These are phyloP conservation scores for Vigna trinervia DNA, from an alignment of 306 rosid genomes.

Conservation along the genomic window DNA sequence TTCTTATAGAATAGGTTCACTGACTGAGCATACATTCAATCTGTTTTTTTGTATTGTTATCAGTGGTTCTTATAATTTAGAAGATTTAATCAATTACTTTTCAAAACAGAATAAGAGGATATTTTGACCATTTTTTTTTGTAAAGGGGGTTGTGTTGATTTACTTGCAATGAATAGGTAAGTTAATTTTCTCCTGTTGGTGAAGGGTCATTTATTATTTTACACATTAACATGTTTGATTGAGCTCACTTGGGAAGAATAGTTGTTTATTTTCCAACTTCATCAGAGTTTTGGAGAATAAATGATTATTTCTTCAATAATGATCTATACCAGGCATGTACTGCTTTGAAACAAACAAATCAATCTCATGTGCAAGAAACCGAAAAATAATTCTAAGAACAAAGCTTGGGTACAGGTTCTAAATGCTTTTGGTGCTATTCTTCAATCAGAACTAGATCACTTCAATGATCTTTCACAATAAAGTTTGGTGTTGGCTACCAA, in stretches of 20 bases:
- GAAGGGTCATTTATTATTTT: neutral
- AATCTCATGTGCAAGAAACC: neutral
- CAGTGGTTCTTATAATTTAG: conserved; percentile 11
- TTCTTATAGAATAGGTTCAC: conserved; percentile 5
- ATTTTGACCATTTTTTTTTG: neutral
- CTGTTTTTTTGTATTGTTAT: conserved; percentile 11
- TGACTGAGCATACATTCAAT: conserved; percentile 23
- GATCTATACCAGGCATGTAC: neutral
- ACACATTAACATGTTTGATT: neutral
- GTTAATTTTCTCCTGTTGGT: conserved; percentile 1
- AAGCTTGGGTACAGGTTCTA: neutral
- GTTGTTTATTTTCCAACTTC: neutral
- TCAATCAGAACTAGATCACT: neutral
- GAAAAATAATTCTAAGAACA: neutral
- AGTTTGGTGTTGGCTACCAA: neutral
- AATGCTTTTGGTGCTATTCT: neutral
- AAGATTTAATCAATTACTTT: neutral
- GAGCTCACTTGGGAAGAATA: neutral
- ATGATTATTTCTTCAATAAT: neutral
- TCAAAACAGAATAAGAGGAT: neutral
- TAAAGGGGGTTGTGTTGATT: conserved; percentile 2
- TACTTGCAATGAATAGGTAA: neutral
- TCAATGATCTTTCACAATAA: neutral
- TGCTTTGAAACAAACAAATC: neutral
- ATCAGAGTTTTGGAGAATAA: neutral